A percentile compares a stretch with the other conserved stretches of the same genome.
phyloP scores from a whole-genome alignment of 495 filamentous ascomycete species.

The Diplogelasinospora grovesii region DNA sequence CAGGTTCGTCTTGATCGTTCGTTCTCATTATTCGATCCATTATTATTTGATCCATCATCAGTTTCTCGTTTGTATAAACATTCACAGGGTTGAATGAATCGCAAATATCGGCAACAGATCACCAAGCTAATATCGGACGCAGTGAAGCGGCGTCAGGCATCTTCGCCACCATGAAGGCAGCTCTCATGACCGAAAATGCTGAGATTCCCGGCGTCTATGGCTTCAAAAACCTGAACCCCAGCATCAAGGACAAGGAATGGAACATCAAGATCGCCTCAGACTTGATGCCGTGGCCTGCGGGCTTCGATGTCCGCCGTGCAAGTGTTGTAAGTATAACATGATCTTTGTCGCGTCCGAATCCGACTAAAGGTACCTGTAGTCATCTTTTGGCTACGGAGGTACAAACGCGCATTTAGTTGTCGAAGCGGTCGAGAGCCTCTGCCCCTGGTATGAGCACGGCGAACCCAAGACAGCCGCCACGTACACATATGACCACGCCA shows the following conservation, averaged over 20 bases:
- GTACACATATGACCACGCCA: too few relatives aligned
- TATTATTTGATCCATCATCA: too few relatives aligned
- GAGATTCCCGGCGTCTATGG: conserved; percentile 28
- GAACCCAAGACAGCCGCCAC: conserved; percentile 1
- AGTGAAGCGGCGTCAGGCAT: conserved; percentile 44
- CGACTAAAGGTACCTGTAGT: too few relatives aligned
- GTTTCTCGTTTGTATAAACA: too few relatives aligned
- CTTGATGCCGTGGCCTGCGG: conserved; percentile 20
- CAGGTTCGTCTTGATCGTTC: conserved; percentile 1
- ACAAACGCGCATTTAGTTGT: conserved; percentile 33
- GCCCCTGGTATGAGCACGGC: neutral
- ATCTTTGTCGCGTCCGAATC: too few relatives aligned
- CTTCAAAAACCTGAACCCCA: conserved; percentile 41
- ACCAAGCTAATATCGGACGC: conserved; percentile 45
- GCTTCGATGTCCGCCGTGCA: conserved; percentile 30
- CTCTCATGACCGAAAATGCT: conserved; percentile 42
- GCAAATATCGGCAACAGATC: too few relatives aligned
- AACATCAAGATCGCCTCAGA: conserved; percentile 16
- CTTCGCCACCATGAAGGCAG: conserved; percentile 44
- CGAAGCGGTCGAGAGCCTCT: conserved; percentile 9
- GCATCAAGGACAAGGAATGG: conserved; percentile 28
- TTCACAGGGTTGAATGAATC: too few relatives aligned
- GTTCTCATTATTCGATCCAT: neutral
- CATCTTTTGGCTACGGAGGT: conserved; percentile 38
- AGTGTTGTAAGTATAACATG: too few relatives aligned